Evolutionary conservation across 805 yeast genomes (phyloP).

Genomic region (Komagataella mondaviorum): DNA sequence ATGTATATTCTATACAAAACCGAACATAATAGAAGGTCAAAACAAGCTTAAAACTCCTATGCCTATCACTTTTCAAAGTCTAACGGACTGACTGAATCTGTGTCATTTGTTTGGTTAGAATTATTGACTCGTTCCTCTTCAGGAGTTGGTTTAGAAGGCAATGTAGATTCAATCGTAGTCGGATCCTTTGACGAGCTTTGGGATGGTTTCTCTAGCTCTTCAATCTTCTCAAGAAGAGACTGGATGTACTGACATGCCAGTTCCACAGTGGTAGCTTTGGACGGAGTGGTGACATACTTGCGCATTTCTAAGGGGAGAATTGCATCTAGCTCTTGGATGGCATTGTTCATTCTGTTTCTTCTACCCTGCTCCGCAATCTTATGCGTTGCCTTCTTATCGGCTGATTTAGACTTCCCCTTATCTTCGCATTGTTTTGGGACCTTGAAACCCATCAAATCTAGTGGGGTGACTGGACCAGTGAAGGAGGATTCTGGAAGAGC

Average conservation of each 20-base stretch:
- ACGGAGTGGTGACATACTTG: conserved; percentile 54
- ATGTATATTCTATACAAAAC: not conserved
- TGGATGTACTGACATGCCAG: conserved; percentile 64
- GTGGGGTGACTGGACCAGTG: not conserved
- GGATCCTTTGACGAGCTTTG: not conserved
- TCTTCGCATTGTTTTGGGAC: not conserved
- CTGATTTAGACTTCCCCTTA: not conserved
- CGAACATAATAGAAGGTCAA: not conserved
- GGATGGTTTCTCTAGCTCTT: conserved; percentile 1
- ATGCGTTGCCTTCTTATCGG: conserved; percentile 57
- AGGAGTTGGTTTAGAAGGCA: not conserved
- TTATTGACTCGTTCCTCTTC: not conserved
- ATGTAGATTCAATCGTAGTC: not conserved
- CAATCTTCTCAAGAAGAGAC: conserved; percentile 24
- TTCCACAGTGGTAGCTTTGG: conserved; percentile 93
- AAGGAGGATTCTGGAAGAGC: not conserved
- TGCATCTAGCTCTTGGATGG: conserved; percentile 60
- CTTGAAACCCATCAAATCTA: not conserved
- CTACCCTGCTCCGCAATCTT: conserved; percentile 97
- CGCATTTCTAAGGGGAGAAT: conserved; percentile 50
- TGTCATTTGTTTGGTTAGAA: not conserved
- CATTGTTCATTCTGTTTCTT: conserved; percentile 81
- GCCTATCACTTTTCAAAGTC: not conserved
- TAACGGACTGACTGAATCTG: not conserved
- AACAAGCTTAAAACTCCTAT: not conserved